phyloP scores from a whole-genome alignment of 257 asterid species.

The Solanum etuberosum region DNA sequence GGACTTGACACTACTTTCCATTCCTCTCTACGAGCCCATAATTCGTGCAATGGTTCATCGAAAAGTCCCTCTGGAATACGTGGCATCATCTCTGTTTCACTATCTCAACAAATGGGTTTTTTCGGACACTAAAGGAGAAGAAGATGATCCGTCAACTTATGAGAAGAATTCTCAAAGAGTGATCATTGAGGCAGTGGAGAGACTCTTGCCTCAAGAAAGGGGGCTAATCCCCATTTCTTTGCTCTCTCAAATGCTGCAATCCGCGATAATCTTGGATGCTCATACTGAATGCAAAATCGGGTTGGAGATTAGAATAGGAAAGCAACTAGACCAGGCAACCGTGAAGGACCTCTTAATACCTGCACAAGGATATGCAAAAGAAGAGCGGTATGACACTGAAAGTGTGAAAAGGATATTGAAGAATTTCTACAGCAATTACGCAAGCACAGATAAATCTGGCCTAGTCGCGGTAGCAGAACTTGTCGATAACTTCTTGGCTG shows the following conservation, averaged over 20 bases:
- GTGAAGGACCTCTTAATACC: constrained; percentile 52
- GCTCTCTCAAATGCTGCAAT: constrained; percentile 43
- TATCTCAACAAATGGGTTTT: constrained; percentile 53
- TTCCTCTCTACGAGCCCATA: constrained; percentile 38
- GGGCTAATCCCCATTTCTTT: constrained; percentile 31
- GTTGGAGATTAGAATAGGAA: constrained; percentile 57
- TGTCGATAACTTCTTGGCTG: constrained; percentile 47
- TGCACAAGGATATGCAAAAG: constrained; percentile 42
- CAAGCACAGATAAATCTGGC: constrained; percentile 10
- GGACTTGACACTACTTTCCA: constrained; percentile 38
- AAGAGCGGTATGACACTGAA: constrained; percentile 46
- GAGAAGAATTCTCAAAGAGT: constrained; percentile 28
- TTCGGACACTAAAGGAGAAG: constrained; percentile 4
- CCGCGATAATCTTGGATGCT: constrained; percentile 38
- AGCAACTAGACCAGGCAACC: constrained; percentile 41
- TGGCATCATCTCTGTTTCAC: constrained; percentile 34
- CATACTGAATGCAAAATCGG: constrained; percentile 33
- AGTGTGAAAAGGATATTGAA: constrained; percentile 60
- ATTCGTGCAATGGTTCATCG: constrained; percentile 28
- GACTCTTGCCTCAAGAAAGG: constrained; percentile 29
- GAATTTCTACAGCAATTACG: constrained; percentile 38
- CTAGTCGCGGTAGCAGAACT: constrained; percentile 39
- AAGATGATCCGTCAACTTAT: constrained; percentile 10
- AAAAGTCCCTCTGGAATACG: constrained; percentile 35
- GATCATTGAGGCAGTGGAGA: constrained; percentile 45